phyloP scores from a whole-genome alignment of 1,139 yeast species.

The Nematodospora anomalae region DNA sequence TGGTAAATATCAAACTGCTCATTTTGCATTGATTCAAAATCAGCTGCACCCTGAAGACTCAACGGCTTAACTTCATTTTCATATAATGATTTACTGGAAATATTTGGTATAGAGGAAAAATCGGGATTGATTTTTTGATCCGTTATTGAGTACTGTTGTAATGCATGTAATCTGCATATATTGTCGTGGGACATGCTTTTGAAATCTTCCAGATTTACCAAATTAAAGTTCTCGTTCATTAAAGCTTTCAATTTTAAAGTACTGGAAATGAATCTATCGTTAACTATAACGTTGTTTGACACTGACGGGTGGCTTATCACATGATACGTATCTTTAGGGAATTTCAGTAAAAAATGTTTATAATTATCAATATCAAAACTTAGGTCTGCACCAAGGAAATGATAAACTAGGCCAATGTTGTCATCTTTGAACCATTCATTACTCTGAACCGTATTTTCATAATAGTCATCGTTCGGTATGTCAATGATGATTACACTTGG shows the following conservation, averaged over 20 bases:
- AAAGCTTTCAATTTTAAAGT: conserved; percentile 58
- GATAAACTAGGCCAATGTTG: conserved; percentile 62
- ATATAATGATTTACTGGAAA: conserved; percentile 41
- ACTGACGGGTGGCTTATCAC: conserved; percentile 69
- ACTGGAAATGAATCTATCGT: conserved; percentile 53
- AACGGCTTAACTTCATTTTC: conserved; percentile 39
- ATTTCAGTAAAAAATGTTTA: conserved; percentile 44
- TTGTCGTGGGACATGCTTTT: conserved; percentile 18
- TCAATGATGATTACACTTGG: conserved; percentile 69
- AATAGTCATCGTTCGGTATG: conserved; percentile 58
- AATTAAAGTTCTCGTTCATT: conserved; percentile 51
- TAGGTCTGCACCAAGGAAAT: conserved; percentile 67
- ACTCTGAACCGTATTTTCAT: conserved; percentile 42
- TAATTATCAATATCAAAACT: conserved; percentile 51
- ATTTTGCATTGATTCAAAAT: conserved; percentile 8
- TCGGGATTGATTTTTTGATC: conserved; percentile 25
- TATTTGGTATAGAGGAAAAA: conserved; percentile 19
- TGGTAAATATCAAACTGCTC: conserved; percentile 14
- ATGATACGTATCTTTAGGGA: conserved; percentile 55
- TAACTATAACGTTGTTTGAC: conserved; percentile 60
- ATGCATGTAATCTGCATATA: conserved; percentile 27
- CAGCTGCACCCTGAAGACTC: conserved; percentile 15
- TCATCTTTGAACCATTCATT: conserved; percentile 30
- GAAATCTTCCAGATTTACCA: conserved; percentile 39
- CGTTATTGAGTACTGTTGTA: conserved; percentile 33